phyloP scores from a whole-genome alignment of 306 rosid genomes.

The Acacia melanoxylon region DNA sequence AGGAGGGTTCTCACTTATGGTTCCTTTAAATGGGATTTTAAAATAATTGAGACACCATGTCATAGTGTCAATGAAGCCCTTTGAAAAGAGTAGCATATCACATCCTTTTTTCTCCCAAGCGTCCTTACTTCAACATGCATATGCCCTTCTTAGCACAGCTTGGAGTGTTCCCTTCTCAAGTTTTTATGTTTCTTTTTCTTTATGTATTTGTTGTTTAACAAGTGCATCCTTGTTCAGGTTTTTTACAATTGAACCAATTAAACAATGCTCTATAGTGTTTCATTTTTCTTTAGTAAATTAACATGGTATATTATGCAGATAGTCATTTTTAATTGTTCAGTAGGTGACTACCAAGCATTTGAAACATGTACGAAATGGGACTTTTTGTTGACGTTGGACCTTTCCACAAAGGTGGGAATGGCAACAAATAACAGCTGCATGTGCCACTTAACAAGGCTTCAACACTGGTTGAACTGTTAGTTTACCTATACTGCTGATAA shows the following conservation, averaged over 20 bases:
- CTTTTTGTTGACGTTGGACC: no score
- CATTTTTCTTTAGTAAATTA: no score
- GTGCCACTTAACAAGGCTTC: neutral
- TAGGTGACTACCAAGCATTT: no score
- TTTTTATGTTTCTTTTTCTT: no score
- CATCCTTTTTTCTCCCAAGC: neutral
- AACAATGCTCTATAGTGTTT: neutral
- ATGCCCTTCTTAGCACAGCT: neutral
- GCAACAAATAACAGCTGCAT: neutral
- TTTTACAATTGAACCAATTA: neutral
- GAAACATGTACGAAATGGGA: no score
- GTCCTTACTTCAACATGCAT: neutral
- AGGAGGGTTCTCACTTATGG: neutral
- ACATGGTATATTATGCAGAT: no score
- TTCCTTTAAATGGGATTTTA: neutral
- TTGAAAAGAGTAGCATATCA: neutral
- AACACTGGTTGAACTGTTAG: neutral
- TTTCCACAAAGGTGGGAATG: conserved; percentile 56
- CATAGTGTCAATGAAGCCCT: no score
- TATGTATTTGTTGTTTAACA: no score
- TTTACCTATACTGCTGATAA: neutral
- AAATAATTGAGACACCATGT: neutral
- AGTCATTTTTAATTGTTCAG: no score
- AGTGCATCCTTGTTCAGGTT: neutral
- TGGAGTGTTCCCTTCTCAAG: neutral